phyloP scores from a whole-genome alignment of 345 rosid species.

The Lenwebbia sp. region DNA sequence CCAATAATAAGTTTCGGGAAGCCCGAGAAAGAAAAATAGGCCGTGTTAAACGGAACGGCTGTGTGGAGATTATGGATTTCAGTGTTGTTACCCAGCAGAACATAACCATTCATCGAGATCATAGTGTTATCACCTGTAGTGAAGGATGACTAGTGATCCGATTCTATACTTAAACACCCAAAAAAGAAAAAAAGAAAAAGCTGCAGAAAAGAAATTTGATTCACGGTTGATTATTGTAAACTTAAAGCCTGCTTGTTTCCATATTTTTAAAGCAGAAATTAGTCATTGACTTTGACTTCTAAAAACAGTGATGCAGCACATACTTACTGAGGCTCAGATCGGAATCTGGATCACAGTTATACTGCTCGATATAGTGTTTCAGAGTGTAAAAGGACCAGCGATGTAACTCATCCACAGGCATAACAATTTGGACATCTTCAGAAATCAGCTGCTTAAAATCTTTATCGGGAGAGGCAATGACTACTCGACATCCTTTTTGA shows the following conservation, averaged over 20 bases:
- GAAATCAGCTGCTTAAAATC: constrained; percentile 93
- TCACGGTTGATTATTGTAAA: neutral
- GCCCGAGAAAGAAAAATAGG: neutral
- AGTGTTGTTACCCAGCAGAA: neutral
- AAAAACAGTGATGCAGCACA: neutral
- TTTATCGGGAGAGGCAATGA: constrained; percentile 93
- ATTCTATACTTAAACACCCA: neutral
- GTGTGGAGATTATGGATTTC: neutral
- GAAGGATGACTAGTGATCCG: neutral
- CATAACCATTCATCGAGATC: neutral
- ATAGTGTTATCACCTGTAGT: neutral
- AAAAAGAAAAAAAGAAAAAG: neutral
- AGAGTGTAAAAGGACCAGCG: constrained; percentile 93
- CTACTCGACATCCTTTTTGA: constrained; percentile 47
- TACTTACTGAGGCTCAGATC: constrained; percentile 25
- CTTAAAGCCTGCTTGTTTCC: neutral
- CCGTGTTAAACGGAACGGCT: neutral
- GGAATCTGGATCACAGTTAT: constrained; percentile 66
- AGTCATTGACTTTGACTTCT: neutral
- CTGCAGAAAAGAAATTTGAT: neutral
- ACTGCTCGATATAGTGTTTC: constrained; percentile 70
- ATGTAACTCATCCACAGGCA: constrained; percentile 59
- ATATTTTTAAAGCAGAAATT: neutral
- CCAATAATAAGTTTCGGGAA: neutral
- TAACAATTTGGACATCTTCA: constrained; percentile 81